Base-by-base conservation (phyloP, 2,329 filamentous ascomycete species). In the Drechslera avenae region DNA sequence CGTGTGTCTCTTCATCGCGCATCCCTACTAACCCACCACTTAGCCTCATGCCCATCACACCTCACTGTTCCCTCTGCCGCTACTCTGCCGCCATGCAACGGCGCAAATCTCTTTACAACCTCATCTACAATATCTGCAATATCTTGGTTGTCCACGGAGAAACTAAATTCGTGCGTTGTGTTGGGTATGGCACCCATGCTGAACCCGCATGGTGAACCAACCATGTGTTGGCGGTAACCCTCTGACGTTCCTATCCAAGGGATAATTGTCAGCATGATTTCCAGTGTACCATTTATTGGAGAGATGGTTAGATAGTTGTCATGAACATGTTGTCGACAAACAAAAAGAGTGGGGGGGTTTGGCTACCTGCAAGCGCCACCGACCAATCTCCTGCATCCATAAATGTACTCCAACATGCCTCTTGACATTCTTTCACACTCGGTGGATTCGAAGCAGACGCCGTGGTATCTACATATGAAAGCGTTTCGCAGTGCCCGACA, bases 91-190 rank as follows among this genome's bases (percentile, higher is more conserved):
- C 35, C 51, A 54, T 65, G 59, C 26, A 57, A 26, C 3, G 39
- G 18, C 3, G 53, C 60, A 51, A 64, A 66, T 28, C 57, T 46
- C 45, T 41, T 51, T 3, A 46, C 51, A 3, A 59, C 60, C 41
- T 64, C 60, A 34, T 63, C 62, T 3, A 66, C 12, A 12, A 66
- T 59, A 42, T 61, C 57, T 6, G 56, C 52, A 32, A 66, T 66
- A 40, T 64, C 62, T 44, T 66, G 60, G 23, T 66, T 63, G 19
- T 59, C 18, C 59, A 65, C 60, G 4, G 31, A 43, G 31, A 63
- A 63, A 9, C 34, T 16, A 16, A 59, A 63, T 36, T 60, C 54
- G 8, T 40, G 32, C 7, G 57, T 49, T 16, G 57, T 49, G 2
- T 54, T 54, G 1, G 51, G 47, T 16, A 52, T 54, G 33, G 55